These are phyloP conservation scores for Populus hybrid DNA, from an alignment of 441 rosid species.

Conservation along the genomic window DNA sequence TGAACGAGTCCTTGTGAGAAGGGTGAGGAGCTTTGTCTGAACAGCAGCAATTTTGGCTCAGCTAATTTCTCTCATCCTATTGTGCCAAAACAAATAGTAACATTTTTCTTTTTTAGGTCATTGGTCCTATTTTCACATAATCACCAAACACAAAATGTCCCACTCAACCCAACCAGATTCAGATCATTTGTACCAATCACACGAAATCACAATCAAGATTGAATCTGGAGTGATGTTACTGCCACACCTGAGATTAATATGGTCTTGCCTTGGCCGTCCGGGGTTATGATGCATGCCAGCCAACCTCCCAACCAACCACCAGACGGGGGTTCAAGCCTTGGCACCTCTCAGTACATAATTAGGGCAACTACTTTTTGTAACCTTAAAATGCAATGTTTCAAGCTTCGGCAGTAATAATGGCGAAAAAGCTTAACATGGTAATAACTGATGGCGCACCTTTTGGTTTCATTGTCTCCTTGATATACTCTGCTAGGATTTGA, in stretches of 20 bases:
- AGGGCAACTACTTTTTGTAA: background rate
- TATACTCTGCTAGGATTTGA: background rate
- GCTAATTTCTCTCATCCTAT: slow-evolving; percentile 7
- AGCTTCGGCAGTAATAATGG: background rate
- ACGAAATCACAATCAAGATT: background rate
- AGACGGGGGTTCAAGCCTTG: background rate
- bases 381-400: background rate
- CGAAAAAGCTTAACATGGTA: too few species aligned
- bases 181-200: background rate
- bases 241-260: background rate
- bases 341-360: background rate
- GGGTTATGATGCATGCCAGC: background rate
- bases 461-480: too few species aligned
- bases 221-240: background rate
- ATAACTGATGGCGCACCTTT: too few species aligned
- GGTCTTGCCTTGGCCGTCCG: background rate
- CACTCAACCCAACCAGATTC: background rate
- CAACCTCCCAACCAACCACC: background rate
- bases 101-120: slow-evolving; percentile 6
- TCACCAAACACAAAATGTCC: background rate
- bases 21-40: slow-evolving; percentile 28
- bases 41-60: slow-evolving; percentile 9
- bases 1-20: slow-evolving; percentile 51
- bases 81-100: background rate
- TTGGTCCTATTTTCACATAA: background rate